Base-by-base conservation (phyloP, 768 basidiomycete species). In the Suillus tomentosus region DNA sequence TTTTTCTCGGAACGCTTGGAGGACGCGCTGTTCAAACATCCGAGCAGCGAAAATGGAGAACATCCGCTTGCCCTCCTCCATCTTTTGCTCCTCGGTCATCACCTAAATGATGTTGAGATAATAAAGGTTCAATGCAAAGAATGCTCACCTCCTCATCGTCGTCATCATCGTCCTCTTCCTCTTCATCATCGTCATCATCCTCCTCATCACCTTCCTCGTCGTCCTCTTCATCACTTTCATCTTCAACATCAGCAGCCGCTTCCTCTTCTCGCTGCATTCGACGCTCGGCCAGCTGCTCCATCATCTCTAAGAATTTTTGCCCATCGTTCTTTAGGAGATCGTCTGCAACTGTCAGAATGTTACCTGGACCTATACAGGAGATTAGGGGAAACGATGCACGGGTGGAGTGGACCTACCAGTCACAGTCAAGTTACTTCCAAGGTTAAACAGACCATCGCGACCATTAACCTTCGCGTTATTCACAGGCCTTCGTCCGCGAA, bases 231-330 rank as follows among this genome's bases (percentile, higher is more conserved):
- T 85, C 86, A 6, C 86, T 85, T 42, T 85, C 87, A 24, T 84
- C 84, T 34, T 87, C 89, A 0, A 84, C 85, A 42, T 86, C 87
- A 0, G 85, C 82, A 19, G 81, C 84, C 39, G 80, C 83, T 72
- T 84, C 82, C 69, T 95, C 91, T 73, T 98, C 96, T 5, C 96
- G 85, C 69, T 92, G 90, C 85, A 96, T 94, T 53, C 96, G 86
- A 58, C 94, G 86, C 72, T 97, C 95, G 0, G 96, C 96, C 22
- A 99, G 85, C 77, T 96, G 95, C 76, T 99, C 97, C 97, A 99
- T 99, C 97, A 99, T 99, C 81, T 99, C 97, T 70, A 99, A 80
- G 80, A 99, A 99, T 81, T 97, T 98, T 72, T 95, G 94, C 2
- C 96, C 96, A 72, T 99, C 96, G 71, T 99, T 99, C 83, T 97